Evolutionary conservation across 345 rosid species (phyloP), one percentile per base, ranked within the genome.

Genomic region (Microthlaspi erraticum): DNA sequence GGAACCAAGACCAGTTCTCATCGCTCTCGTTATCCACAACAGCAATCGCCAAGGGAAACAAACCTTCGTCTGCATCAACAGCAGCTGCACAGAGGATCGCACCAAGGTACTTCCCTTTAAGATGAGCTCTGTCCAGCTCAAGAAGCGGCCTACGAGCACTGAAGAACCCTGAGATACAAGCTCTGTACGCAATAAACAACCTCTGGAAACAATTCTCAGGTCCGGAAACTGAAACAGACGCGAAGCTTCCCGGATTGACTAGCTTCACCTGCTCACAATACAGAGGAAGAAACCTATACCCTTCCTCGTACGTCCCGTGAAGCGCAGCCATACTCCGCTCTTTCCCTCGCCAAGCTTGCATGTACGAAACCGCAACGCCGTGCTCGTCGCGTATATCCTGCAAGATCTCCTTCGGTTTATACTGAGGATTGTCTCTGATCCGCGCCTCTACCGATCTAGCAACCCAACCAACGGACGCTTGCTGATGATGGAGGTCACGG

Each of bases 321-420:
- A 94, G 99, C 12, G 99, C 92, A 46, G 99, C 99, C 99, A 94
- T 94, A 79, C 96, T 87, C 12, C 99, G 88, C 79, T 94, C 99
- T 80, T 94, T 94, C 71, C 99, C 99, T 2, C 99, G 99, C 99
- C 99, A 94, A 53, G 99, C 99, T 79, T 94, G 99, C 99, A 94
- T 94, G 73, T 94, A 94, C 66, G 99, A 94, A 54, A 94, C 99
- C 2, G 95, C 93, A 80, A 94, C 99, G 18, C 99, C 99, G 78
- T 94, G 99, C 77, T 84, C 84, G 44, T 94, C 98, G 5, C 93
- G 87, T 69, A 94, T 94, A 62, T 90, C 98, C 78, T 94, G 97
- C 79, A 94, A 80, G 48, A 94, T 94, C 81, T 94, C 93, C 70
- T 92, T 92, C 0, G 99, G 99, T 75, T 92, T 94, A 77, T 85